These are phyloP conservation scores for Auricularia auricula-judae DNA, from an alignment of 768 basidiomycete genomes.

Conservation along the genomic window DNA sequence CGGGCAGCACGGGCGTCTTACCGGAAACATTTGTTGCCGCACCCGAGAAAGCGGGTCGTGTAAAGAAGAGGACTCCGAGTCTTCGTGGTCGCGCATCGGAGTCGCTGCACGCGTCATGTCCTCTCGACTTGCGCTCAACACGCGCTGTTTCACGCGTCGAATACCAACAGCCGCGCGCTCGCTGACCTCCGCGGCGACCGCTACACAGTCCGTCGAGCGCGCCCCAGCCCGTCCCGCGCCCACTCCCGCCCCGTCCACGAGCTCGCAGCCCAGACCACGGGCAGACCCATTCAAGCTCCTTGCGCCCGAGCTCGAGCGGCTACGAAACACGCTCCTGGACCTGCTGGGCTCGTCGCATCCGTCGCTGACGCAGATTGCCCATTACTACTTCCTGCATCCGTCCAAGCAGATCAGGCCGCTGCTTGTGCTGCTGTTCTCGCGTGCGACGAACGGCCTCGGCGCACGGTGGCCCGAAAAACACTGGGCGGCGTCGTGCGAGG, in stretches of 20 bases:
- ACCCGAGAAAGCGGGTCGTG: background rate
- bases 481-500: slow-evolving; percentile 50
- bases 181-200: background rate
- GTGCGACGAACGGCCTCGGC: slow-evolving; percentile 88
- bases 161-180: background rate
- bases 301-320: slow-evolving; percentile 55
- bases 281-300: slow-evolving; percentile 64
- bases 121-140: background rate
- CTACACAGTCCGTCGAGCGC: background rate
- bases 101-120: background rate
- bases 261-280: slow-evolving; percentile 8
- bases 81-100: background rate
- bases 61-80: background rate
- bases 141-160: background rate
- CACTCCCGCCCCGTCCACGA: background rate
- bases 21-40: no score
- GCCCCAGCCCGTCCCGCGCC: no score
- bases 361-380: slow-evolving; percentile 73
- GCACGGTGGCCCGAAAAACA: slow-evolving; percentile 45
- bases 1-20: no score
- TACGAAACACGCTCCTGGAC: slow-evolving; percentile 61
- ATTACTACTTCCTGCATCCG: slow-evolving; percentile 83
- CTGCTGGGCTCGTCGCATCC: slow-evolving; percentile 87
- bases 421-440: slow-evolving; percentile 78
- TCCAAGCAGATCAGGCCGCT: slow-evolving; percentile 88